phyloP scores from a whole-genome alignment of 1,284 basidiomycete genomes.

The Sanghuangporus sanghuang region DNA sequence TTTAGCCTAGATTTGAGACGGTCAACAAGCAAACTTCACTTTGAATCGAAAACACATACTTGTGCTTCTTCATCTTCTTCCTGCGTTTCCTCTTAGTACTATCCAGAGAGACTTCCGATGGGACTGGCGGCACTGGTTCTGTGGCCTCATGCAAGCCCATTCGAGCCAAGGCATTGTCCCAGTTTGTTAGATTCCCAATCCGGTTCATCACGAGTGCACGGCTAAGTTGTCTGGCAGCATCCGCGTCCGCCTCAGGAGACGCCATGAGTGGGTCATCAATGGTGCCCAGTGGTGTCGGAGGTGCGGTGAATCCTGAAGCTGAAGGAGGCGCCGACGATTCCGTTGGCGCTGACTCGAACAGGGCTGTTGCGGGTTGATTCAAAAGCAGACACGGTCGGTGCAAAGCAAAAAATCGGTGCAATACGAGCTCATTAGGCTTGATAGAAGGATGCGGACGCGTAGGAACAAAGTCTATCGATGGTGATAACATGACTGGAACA shows the following conservation, averaged over 20 bases:
- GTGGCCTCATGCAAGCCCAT: constrained; percentile 53
- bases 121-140: constrained; percentile 40
- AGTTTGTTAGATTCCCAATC: constrained; percentile 52
- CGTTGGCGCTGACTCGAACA: constrained; percentile 46
- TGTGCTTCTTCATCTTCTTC: constrained; percentile 91
- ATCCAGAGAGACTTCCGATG: constrained; percentile 57
- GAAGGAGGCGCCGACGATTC: constrained; percentile 19
- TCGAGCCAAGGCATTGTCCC: constrained; percentile 57
- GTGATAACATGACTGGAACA: not conserved
- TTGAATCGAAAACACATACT: constrained; percentile 44
- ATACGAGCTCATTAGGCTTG: constrained; percentile 59
- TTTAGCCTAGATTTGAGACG: constrained; percentile 29
- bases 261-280: constrained; percentile 48
- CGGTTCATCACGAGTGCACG: constrained; percentile 61
- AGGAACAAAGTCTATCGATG: constrained; percentile 13
- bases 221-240: constrained; percentile 68
- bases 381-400: constrained; percentile 69
- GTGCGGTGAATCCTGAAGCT: constrained; percentile 11
- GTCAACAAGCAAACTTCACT: not conserved
- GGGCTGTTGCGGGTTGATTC: constrained; percentile 44
- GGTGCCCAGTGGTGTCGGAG: constrained; percentile 24
- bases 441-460: constrained; percentile 45
- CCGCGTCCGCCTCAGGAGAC: constrained; percentile 64
- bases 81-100: constrained; percentile 76
- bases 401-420: constrained; percentile 76